Percentiles rank a stretch among this genome's conserved stretches.
Evolutionary conservation across 768 basidiomycete species (phyloP).

Genomic region (Asterophora lycoperdoides): DNA sequence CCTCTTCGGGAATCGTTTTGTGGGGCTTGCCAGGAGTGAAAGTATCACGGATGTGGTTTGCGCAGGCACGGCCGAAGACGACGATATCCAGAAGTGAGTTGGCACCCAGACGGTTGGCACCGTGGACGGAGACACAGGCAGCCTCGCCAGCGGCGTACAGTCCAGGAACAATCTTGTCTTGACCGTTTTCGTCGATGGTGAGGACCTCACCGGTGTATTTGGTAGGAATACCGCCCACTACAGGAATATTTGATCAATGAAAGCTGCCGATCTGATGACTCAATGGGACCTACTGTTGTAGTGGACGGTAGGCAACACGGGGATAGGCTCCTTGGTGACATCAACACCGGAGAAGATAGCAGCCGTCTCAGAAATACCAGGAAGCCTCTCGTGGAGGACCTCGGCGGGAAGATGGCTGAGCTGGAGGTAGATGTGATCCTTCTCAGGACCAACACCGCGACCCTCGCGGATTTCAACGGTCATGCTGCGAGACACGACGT

Average conservation of each 20-base stretch:
- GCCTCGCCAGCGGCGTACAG: slow-evolving; percentile 99
- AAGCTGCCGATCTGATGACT: neutral
- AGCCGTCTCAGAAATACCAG: slow-evolving; percentile 99
- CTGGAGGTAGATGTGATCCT: slow-evolving; percentile 95
- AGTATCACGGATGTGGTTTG: slow-evolving; percentile 93
- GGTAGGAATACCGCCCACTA: slow-evolving; percentile 99
- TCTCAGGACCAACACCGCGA: slow-evolving; percentile 97
- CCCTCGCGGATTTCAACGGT: slow-evolving; percentile 98
- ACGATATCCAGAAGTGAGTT: slow-evolving; percentile 99
- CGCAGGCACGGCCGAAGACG: slow-evolving; percentile 98
- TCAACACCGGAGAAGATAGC: slow-evolving; percentile 99
- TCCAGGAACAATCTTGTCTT: slow-evolving; percentile 93
- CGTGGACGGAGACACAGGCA: slow-evolving; percentile 97
- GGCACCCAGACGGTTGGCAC: slow-evolving; percentile 98
- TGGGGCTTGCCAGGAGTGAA: slow-evolving; percentile 88
- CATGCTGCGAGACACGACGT: slow-evolving; percentile 99
- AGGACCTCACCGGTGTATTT: slow-evolving; percentile 97
- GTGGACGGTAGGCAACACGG: slow-evolving; percentile 96
- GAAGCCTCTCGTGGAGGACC: slow-evolving; percentile 92
- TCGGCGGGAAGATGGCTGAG: slow-evolving; percentile 96
- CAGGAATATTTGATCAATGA: slow-evolving; percentile 1
- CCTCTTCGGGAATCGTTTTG: slow-evolving; percentile 80
- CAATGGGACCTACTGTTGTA: slow-evolving; percentile 79
- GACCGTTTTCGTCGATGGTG: slow-evolving; percentile 81
- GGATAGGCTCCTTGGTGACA: slow-evolving; percentile 99